Conservation (phyloP, 2,329 filamentous ascomycete species). For the Hansfordia pulvinata region DNA sequence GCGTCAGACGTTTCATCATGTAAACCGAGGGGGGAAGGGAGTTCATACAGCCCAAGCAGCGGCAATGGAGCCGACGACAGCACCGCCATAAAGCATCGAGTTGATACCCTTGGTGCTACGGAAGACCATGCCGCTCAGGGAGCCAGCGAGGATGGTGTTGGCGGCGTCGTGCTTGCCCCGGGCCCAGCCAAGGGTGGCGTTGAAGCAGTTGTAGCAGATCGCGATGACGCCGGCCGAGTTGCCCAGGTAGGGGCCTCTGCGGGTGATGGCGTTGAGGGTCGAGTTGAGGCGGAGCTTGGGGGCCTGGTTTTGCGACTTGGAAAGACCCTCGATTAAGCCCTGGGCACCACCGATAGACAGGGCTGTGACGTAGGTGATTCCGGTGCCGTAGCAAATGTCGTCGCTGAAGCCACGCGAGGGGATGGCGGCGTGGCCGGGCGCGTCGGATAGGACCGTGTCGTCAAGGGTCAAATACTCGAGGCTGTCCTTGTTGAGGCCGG, state of each 20-base stretch:
- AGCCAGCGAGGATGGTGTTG: slow-evolving; percentile 79
- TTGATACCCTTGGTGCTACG: slow-evolving; percentile 85
- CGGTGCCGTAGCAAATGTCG: slow-evolving; percentile 94
- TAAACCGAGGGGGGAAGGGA: no score
- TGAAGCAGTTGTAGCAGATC: slow-evolving; percentile 90
- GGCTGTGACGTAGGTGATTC: slow-evolving; percentile 83
- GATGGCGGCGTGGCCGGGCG: slow-evolving; percentile 79
- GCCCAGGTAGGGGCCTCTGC: slow-evolving; percentile 85
- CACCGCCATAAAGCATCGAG: slow-evolving; percentile 90
- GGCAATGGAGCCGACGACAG: slow-evolving; percentile 74
- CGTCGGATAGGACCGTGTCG: slow-evolving; percentile 74
- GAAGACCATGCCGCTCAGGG: slow-evolving; percentile 83
- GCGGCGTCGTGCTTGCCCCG: slow-evolving; percentile 79
- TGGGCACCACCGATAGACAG: slow-evolving; percentile 77
- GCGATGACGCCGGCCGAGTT: slow-evolving; percentile 94
- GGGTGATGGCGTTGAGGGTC: slow-evolving; percentile 85
- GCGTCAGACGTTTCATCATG: no score
- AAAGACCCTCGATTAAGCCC: slow-evolving; percentile 83
- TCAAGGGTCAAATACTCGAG: slow-evolving; percentile 93
- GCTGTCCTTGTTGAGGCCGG: slow-evolving; percentile 81
- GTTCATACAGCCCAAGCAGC: slow-evolving; percentile 78
- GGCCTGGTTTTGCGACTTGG: slow-evolving; percentile 60
- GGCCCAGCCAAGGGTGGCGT: slow-evolving; percentile 66
- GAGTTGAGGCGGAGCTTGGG: slow-evolving; percentile 90
- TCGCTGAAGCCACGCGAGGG: slow-evolving; percentile 96